Base-by-base conservation (phyloP, 768 basidiomycete genomes). In the Clitopilus hobsonii region DNA sequence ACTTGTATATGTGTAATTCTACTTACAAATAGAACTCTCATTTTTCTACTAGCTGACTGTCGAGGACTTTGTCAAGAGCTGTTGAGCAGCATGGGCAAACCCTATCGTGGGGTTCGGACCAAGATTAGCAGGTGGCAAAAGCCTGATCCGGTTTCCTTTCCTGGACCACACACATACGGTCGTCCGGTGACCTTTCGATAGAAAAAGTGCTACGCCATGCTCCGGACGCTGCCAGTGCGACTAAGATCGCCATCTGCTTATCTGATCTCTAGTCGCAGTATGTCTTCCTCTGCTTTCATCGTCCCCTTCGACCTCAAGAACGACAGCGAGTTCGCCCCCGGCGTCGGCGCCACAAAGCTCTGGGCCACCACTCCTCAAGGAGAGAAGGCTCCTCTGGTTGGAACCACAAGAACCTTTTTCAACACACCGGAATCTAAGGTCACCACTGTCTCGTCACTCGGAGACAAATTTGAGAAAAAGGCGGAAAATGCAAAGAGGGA, bases 331-430 rank as follows among this genome's bases (percentile, higher is more conserved):
- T 60, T 63, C 11, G 65, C 67, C 16, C 58, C 72, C 0, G 71
- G 74, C 30, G 64, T 83, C 61, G 69, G 84, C 61, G 61, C 81
- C 1, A 66, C 72, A 23, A 57, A 76, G 52, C 71, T 88, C 27
- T 89, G 86, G 86, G 58, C 74, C 0, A 53, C 67, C 0, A 76
- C 76, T 10, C 74, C 80, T 1, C 78, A 80, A 0, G 73, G 71
- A 16, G 71, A 80, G 49, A 83, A 82, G 61, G 71, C 75, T 24
- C 75, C 85, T 0, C 81, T 82, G 62, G 81, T 75, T 4, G 88
- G 86, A 6, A 83, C 85, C 0, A 80, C 84, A 1, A 79, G 85
- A 51, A 73, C 82, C 4, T 86, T 89, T 67, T 89, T 80, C 71
- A 79, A 81, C 53, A 76, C 74, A 2, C 81, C 82, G 2, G 55